Base-by-base conservation (phyloP, 306 rosid species). In the Hippophae gyantsensis region DNA sequence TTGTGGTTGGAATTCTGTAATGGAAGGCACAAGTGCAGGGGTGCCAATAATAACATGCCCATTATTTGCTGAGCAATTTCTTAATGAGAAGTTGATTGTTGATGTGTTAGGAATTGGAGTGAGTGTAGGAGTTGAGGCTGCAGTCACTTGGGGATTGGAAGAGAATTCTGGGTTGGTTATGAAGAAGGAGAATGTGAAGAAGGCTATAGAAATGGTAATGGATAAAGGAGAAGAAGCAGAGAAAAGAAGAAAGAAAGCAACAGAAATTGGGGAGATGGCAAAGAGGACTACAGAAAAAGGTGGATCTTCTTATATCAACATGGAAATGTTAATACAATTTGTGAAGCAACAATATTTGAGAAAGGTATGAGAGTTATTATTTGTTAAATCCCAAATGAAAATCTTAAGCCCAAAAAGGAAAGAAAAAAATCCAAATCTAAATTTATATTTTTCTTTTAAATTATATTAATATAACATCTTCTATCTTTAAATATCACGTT, bases 31-130 rank as follows among this genome's bases (percentile, higher is more conserved):
- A 52, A 64, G 77, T 67, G 78, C 63, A 7, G 86, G 84, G 9
- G 75, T 75, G 3, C 90, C 80, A 13, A 70, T 84, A 82, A 11
- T 71, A 53, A 81, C 86, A 8, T 84, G 86, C 86, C 90, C 90
- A 53, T 7, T 81, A 47, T 73, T 78, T 59, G 76, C 53, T 0
- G 86, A 81, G 46, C 86, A 84, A 11, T 81, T 81, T 58, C 44
- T 42, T 12, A 84, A 81, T 55, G 73, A 81, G 50, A 63, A 44
- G 43, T n/a, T 62, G 2, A 11, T 61, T 2, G 75, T 32, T 9
- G 23, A 63, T 26, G 13, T 70, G 8, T 51, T 57, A 60, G 45
- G 40, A 25, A 57, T 63, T 5, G 68, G 57, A 12, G 57, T 54
- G 43, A 18, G 56, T 10, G 51, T 66, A 26, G 94, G 89, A 0